Base-by-base conservation (phyloP, 2,329 filamentous ascomycete species). In the Herpotrichia juniperi region DNA sequence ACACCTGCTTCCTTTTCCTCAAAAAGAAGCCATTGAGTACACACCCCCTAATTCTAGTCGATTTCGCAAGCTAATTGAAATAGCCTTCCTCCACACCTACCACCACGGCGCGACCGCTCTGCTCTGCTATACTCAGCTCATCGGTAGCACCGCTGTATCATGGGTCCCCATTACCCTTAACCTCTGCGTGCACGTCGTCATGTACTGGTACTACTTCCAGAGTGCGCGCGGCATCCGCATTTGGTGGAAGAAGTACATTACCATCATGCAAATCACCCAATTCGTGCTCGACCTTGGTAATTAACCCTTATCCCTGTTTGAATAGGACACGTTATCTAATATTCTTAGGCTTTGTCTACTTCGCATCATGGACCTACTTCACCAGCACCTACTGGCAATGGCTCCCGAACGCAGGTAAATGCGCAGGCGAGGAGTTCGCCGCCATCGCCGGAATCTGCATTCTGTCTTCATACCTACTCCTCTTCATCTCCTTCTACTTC, bases 121-220 rank as follows among this genome's bases (percentile, higher is more conserved):
- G 60, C 89, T 97, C 67, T 97, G 93, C 89, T 97, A 96, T 83
- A 96, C 92, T 50, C 93, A 97, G 81, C 86, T 97, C 62, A 88
- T 96, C 69, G 93, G 93, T 63, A 86, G 90, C 71, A 97, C 93
- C 40, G 85, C 93, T 37, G 93, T 97, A 51, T 96, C 93, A 55
- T 97, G 93, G 93, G 91, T 96, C 50, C 87, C 89, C 57, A 97
- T 97, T 74, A 88, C 86, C 48, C 86, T 97, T 67, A 97, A 97
- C 84, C 80, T 97, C 71, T 86, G 86, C 59, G 93, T 97, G 49
- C 93, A 97, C 79, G 93, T 97, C 53, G 90, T 97, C 74, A 97
- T 97, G 93, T 97, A 97, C 88, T 97, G 93, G 93, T 97, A 97
- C 87, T 97, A 97, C 86, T 97, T 97, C 88, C 93, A 97, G 84